These are phyloP conservation scores for Alternaria brassicicola DNA, from an alignment of 2,329 filamentous ascomycete genomes.

Conservation along the genomic window DNA sequence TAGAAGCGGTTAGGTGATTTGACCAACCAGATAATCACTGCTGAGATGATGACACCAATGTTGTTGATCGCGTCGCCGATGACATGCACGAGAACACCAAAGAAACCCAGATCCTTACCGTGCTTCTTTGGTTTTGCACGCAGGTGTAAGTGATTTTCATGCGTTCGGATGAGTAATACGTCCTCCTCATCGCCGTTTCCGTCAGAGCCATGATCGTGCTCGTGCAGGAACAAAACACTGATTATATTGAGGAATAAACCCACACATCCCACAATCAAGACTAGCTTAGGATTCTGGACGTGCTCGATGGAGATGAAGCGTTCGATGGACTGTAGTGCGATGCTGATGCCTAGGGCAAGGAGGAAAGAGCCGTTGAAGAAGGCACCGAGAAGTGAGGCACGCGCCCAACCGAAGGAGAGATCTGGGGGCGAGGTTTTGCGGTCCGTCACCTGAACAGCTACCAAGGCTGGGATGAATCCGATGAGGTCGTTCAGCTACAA, in stretches of 20 bases:
- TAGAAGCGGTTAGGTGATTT: slow-evolving; percentile 67
- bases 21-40: slow-evolving; percentile 71
- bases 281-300: slow-evolving; percentile 67
- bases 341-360: slow-evolving; percentile 72
- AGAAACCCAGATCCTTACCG: slow-evolving; percentile 67
- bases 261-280: slow-evolving; percentile 72
- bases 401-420: slow-evolving; percentile 77
- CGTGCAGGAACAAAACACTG: slow-evolving; percentile 68
- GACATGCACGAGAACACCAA: slow-evolving; percentile 73
- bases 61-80: slow-evolving; percentile 78
- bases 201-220: slow-evolving; percentile 49
- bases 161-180: slow-evolving; percentile 15
- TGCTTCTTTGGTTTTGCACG: slow-evolving; percentile 29
- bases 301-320: slow-evolving; percentile 65
- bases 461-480: slow-evolving; percentile 69
- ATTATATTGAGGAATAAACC: slow-evolving; percentile 72
- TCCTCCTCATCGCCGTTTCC: slow-evolving; percentile 28
- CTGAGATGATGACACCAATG: slow-evolving; percentile 73
- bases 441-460: slow-evolving; percentile 65
- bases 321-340: slow-evolving; percentile 75
- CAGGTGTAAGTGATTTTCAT: slow-evolving; percentile 39
- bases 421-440: slow-evolving; percentile 61
- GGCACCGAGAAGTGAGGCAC: slow-evolving; percentile 73
- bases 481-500: slow-evolving; percentile 71
- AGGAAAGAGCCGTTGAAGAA: slow-evolving; percentile 84